Evolutionary conservation across 23 red algal genomes (phyloP).

Genomic region (Gracilaria caudata): DNA sequence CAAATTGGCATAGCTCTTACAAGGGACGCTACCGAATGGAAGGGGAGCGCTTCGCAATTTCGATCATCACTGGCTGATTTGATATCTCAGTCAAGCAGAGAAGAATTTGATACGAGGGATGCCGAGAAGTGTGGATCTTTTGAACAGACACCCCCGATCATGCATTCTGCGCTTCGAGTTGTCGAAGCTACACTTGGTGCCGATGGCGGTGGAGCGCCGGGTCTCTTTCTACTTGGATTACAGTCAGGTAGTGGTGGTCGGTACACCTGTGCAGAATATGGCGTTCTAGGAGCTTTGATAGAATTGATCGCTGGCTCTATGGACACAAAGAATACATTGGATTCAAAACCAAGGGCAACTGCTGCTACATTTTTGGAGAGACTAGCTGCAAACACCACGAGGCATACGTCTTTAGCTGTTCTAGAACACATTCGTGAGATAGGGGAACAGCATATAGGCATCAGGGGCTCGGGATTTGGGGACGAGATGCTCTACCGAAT

Average conservation of each 20-base stretch:
- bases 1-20: slow-evolving; percentile 41
- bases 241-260: background rate
- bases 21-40: slow-evolving; percentile 21
- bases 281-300: slow-evolving; percentile 49
- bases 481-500: slow-evolving; percentile 64
- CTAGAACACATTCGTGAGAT: slow-evolving; percentile 54
- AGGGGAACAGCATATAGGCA: slow-evolving; percentile 17
- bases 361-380: slow-evolving; percentile 65
- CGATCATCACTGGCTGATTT: slow-evolving; percentile 53
- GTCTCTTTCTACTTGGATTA: slow-evolving; percentile 57
- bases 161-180: slow-evolving; percentile 67
- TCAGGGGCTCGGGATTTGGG: slow-evolving; percentile 52
- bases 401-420: slow-evolving; percentile 49
- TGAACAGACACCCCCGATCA: slow-evolving; percentile 30
- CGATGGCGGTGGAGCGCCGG: slow-evolving; percentile 53
- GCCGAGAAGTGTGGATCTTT: background rate
- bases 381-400: slow-evolving; percentile 52
- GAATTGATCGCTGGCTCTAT: slow-evolving; percentile 53
- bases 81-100: slow-evolving; percentile 28
- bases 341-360: slow-evolving; percentile 38
- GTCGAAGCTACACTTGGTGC: slow-evolving; percentile 64
- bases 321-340: slow-evolving; percentile 23
- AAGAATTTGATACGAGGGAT: background rate
- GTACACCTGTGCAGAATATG: slow-evolving; percentile 7
- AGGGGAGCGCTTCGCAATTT: slow-evolving; percentile 54